phyloP scores from a whole-genome alignment of 2,329 filamentous ascomycete species.

The Sporothrix globosa region DNA sequence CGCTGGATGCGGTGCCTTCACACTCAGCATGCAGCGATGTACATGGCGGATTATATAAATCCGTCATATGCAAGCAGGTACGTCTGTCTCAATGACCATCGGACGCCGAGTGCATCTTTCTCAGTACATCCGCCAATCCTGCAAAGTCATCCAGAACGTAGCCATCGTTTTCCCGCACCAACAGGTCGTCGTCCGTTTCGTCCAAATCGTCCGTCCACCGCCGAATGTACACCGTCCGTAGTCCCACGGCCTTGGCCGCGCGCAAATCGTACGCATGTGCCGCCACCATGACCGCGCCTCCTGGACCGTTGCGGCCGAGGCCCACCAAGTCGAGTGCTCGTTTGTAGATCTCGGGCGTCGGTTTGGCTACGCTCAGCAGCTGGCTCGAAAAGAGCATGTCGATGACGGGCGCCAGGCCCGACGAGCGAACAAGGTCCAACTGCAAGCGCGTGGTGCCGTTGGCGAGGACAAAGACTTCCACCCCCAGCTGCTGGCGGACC shows the following conservation, averaged over 20 bases:
- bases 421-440: slow-evolving; percentile 54
- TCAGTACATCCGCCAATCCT: background rate
- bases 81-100: no score
- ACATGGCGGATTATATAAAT: no score
- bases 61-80: no score
- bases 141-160: slow-evolving; percentile 15
- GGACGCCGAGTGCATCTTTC: background rate
- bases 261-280: slow-evolving; percentile 59
- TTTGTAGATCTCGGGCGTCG: slow-evolving; percentile 51
- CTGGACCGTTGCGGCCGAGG: slow-evolving; percentile 41
- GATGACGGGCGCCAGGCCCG: slow-evolving; percentile 49
- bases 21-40: no score
- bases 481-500: background rate
- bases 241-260: slow-evolving; percentile 52
- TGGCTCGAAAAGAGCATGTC: slow-evolving; percentile 58
- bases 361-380: slow-evolving; percentile 55
- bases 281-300: slow-evolving; percentile 57
- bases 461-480: slow-evolving; percentile 21
- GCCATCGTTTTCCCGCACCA: slow-evolving; percentile 18
- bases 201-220: slow-evolving; percentile 56
- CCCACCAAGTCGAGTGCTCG: slow-evolving; percentile 52
- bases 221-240: slow-evolving; percentile 57
- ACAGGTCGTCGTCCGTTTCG: slow-evolving; percentile 1
- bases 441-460: slow-evolving; percentile 48
- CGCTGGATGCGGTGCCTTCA: no score